Conservation (phyloP, 768 basidiomycete genomes). For the Chlorophyllum brunneum region DNA sequence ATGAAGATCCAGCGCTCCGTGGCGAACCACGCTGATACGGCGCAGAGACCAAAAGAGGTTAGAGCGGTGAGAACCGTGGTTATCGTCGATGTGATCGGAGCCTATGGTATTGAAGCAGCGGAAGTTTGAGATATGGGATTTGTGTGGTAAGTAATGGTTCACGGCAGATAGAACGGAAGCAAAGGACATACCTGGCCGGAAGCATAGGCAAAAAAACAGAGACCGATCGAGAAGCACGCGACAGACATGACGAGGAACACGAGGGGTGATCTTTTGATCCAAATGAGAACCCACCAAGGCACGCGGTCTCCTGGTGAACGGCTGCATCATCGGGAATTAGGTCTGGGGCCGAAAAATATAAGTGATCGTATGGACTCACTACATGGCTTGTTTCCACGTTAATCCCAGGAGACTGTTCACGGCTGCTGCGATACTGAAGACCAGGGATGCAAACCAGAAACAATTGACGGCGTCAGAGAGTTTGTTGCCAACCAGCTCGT, state of each 20-base stretch:
- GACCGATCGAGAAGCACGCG: slow-evolving; percentile 75
- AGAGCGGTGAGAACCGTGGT: slow-evolving; percentile 76
- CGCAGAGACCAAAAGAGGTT: slow-evolving; percentile 66
- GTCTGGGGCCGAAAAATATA: slow-evolving; percentile 7
- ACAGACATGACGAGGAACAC: slow-evolving; percentile 84
- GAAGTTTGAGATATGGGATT: neutral
- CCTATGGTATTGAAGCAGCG: slow-evolving; percentile 30
- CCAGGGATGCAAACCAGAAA: slow-evolving; percentile 73
- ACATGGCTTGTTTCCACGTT: slow-evolving; percentile 82
- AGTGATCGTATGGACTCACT: slow-evolving; percentile 42
- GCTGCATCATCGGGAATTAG: slow-evolving; percentile 28
- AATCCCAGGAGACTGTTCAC: slow-evolving; percentile 75
- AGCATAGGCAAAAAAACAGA: slow-evolving; percentile 75
- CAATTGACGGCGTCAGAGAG: slow-evolving; percentile 56
- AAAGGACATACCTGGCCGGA: slow-evolving; percentile 54
- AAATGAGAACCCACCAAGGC: slow-evolving; percentile 82
- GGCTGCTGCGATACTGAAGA: slow-evolving; percentile 74
- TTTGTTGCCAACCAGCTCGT: slow-evolving; percentile 29
- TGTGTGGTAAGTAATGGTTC: neutral
- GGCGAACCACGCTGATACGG: slow-evolving; percentile 73
- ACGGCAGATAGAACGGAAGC: no score
- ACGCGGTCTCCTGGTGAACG: slow-evolving; percentile 74
- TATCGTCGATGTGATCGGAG: slow-evolving; percentile 57
- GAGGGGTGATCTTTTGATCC: slow-evolving; percentile 82
- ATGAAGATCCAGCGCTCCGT: slow-evolving; percentile 65